These are phyloP conservation scores for Paecilomyces niveus DNA, from an alignment of 2,329 filamentous ascomycete species.

Conservation along the genomic window DNA sequence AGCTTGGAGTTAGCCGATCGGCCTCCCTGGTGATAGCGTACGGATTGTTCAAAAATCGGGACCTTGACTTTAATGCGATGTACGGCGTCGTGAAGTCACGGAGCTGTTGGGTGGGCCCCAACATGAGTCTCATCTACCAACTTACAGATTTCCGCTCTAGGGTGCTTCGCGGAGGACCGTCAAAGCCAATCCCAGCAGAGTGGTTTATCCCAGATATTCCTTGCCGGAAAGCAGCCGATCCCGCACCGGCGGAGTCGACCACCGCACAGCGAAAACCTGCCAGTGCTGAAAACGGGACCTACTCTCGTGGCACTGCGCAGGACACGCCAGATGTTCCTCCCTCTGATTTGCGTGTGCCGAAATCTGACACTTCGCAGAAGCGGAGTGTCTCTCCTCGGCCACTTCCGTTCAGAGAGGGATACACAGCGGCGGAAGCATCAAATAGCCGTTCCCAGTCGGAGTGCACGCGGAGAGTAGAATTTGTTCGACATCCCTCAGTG, in stretches of 20 bases:
- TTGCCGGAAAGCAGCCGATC: conserved; percentile 10
- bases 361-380: conserved; percentile 11
- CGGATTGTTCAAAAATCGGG: conserved; percentile 56
- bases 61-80: conserved; percentile 57
- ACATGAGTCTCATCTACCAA: conserved; percentile 64
- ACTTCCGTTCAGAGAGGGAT: conserved; percentile 32
- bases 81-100: conserved; percentile 57
- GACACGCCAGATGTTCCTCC: not conserved
- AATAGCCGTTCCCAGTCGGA: conserved; percentile 1
- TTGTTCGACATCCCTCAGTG: conserved; percentile 14
- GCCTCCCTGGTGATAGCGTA: conserved; percentile 62
- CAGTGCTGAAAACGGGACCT: not conserved
- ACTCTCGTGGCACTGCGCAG: not conserved
- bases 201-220: conserved; percentile 25
- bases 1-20: conserved; percentile 58
- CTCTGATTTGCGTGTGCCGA: not conserved
- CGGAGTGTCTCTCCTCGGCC: conserved; percentile 29
- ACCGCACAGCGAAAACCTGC: not conserved
- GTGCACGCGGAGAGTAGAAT: conserved; percentile 3
- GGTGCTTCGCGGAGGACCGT: conserved; percentile 24
- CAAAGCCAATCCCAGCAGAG: conserved; percentile 25
- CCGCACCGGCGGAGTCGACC: not conserved
- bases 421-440: conserved; percentile 14
- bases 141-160: conserved; percentile 54
- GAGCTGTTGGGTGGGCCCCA: conserved; percentile 61